Evolutionary conservation across 768 basidiomycete species (phyloP).

Genomic region (Auriscalpium microsporum): DNA sequence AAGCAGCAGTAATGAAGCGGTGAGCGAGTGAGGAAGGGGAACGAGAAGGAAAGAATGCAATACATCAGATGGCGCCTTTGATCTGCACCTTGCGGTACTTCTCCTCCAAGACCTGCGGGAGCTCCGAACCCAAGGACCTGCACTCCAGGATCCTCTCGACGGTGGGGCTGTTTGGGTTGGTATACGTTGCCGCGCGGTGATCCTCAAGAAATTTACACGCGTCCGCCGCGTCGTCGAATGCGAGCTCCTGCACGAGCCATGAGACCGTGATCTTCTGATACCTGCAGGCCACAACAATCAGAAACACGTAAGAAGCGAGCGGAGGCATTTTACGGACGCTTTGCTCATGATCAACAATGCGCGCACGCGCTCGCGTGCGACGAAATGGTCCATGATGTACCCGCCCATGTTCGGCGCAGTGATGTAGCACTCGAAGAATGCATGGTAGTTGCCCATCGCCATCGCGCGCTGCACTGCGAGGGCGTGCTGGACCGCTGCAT

Average conservation of each 20-base stretch:
- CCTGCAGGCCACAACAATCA: constrained; percentile 33
- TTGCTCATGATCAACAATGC: constrained; percentile 87
- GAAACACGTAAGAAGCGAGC: not conserved
- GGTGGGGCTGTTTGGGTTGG: constrained; percentile 55
- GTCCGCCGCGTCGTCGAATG: constrained; percentile 61
- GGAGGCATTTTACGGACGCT: constrained; percentile 53
- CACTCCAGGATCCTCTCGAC: constrained; percentile 63
- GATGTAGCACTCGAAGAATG: constrained; percentile 77
- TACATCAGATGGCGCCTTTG: constrained; percentile 77
- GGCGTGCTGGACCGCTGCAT: constrained; percentile 78
- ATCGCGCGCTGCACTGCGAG: constrained; percentile 82
- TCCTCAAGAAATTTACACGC: constrained; percentile 61
- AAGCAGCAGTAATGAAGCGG: too few species aligned
- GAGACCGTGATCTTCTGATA: constrained; percentile 72
- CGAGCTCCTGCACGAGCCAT: constrained; percentile 76
- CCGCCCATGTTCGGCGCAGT: constrained; percentile 93
- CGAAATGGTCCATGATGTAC: constrained; percentile 99
- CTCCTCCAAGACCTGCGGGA: constrained; percentile 62
- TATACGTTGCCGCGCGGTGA: constrained; percentile 61
- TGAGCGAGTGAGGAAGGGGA: too few species aligned
- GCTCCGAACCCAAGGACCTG: constrained; percentile 45
- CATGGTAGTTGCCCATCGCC: constrained; percentile 90
- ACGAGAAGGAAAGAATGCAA: too few species aligned
- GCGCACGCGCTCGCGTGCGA: constrained; percentile 79
- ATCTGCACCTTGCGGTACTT: constrained; percentile 85